Conservation (phyloP, 2,329 filamentous ascomycete genomes). For the Aspergillus calidoustus region DNA sequence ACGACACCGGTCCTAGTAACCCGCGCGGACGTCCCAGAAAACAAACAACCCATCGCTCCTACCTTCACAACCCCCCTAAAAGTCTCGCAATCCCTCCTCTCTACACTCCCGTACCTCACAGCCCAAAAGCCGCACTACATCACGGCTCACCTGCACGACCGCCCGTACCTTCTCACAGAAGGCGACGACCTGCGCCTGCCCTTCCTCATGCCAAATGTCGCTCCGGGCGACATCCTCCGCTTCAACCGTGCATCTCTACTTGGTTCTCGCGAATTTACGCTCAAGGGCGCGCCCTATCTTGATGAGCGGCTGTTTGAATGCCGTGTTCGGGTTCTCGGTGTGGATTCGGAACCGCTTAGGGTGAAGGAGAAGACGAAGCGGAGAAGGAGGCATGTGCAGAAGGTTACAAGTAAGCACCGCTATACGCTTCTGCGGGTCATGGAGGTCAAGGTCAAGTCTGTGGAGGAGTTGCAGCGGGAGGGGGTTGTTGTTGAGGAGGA, state of each 20-base stretch:
- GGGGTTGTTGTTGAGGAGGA: conserved; percentile 43
- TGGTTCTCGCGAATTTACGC: conserved; percentile 86
- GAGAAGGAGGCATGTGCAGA: conserved; percentile 70
- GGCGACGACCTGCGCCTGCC: conserved; percentile 78
- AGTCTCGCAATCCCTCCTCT: conserved; percentile 47
- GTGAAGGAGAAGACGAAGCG: conserved; percentile 81
- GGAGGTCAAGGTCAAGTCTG: conserved; percentile 71
- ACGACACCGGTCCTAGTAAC: conserved; percentile 20
- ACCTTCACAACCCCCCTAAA: conserved; percentile 44
- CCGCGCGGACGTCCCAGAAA: conserved; percentile 32
- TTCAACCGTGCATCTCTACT: conserved; percentile 83
- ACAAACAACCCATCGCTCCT: conserved; percentile 44
- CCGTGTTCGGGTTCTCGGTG: conserved; percentile 80
- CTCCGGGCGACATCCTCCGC: conserved; percentile 82
- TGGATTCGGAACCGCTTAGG: conserved; percentile 78
- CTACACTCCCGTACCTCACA: conserved; percentile 49
- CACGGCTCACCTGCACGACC: conserved; percentile 52
- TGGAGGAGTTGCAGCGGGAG: conserved; percentile 57
- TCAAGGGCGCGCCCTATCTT: conserved; percentile 80
- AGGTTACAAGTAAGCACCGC: conserved; percentile 84
- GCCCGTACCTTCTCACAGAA: conserved; percentile 57
- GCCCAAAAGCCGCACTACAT: conserved; percentile 54
- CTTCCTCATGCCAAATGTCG: conserved; percentile 76
- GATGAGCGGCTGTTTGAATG: conserved; percentile 86
- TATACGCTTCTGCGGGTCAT: conserved; percentile 86